A percentile compares a stretch with the other conserved stretches of the same genome.
Evolutionary conservation across 129 eudicot genomes (phyloP).

Genomic region (Helianthus annuus): HanXRQr2.0-SUNRISE NC_035434.2:3226045-3226544

Average conservation of each 20-base stretch:
- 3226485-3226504: conserved; percentile 23
- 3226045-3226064: too few relatives aligned
- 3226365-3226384: conserved; percentile 1
- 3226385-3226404: not conserved
- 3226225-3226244: too few relatives aligned
- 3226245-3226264: too few relatives aligned
- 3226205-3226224: not conserved
- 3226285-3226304: not conserved
- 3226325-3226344: not conserved
- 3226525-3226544: conserved; percentile 16
- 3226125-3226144: too few relatives aligned
- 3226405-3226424: conserved; percentile 10
- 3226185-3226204: not conserved
- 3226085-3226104: too few relatives aligned
- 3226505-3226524: conserved; percentile 16
- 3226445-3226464: conserved; percentile 20
- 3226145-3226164: not conserved
- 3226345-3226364: not conserved
- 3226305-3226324: not conserved
- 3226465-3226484: conserved; percentile 9
- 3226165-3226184: not conserved
- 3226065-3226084: too few relatives aligned
- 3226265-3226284: too few relatives aligned
- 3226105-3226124: too few relatives aligned
- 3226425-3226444: conserved; percentile 14